These are phyloP conservation scores for Lycium barbarum DNA, from an alignment of 257 asterid genomes.

Conservation along the genomic window DNA sequence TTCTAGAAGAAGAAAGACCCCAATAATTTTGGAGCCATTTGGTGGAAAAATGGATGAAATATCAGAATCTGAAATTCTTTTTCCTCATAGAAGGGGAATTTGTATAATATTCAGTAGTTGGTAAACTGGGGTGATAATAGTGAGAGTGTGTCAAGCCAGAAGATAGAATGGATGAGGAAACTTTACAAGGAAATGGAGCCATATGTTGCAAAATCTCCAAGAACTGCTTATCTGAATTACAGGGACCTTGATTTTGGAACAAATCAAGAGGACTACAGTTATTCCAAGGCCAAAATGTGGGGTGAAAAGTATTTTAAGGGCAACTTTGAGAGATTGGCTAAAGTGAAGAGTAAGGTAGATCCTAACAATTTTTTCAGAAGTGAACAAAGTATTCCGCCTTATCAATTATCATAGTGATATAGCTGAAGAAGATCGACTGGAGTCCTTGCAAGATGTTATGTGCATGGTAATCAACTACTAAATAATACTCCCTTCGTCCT, in stretches of 20 bases:
- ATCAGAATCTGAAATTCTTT: not conserved
- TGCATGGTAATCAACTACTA: not conserved
- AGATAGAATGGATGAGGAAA: constrained; percentile 21
- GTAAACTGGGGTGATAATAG: not conserved
- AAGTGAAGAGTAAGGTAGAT: constrained; percentile 23
- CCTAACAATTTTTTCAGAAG: not conserved
- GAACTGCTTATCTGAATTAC: constrained; percentile 1
- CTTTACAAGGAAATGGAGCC: constrained; percentile 8
- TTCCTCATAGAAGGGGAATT: constrained; percentile 1
- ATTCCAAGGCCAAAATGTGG: constrained; percentile 22
- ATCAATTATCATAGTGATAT: not conserved
- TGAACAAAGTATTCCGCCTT: constrained; percentile 27
- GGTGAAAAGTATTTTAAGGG: constrained; percentile 14
- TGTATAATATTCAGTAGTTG: not conserved
- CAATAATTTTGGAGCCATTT: not conserved
- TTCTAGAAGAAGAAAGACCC: constrained; percentile 10
- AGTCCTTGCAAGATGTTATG: not conserved
- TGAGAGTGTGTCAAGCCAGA: not conserved
- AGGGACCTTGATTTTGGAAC: constrained; percentile 18
- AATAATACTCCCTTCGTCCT: not conserved
- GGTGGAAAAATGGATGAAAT: not conserved
- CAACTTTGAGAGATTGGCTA: constrained; percentile 24
- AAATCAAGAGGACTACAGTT: not conserved
- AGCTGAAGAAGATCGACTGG: not conserved
- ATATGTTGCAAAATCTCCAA: constrained; percentile 11